Evolutionary conservation across 2,329 filamentous ascomycete genomes (phyloP), one percentile per base, ranked within the genome.

Genomic region (Kalmusia sp.): DNA sequence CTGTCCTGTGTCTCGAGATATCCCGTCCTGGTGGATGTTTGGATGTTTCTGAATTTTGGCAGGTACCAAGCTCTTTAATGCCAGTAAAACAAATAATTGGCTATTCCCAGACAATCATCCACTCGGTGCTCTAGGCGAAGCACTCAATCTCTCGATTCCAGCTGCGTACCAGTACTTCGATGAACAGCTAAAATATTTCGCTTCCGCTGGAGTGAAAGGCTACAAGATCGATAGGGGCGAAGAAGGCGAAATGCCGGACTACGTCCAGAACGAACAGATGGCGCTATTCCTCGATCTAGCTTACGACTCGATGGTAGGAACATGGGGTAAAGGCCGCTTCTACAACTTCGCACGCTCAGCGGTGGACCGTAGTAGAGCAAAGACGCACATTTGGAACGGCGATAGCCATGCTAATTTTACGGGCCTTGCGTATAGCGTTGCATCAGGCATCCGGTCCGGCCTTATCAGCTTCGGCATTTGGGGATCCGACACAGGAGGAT

Each of bases 211-310:
- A 11, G 68, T 74, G 8, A 69, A 67, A 35, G 73, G 73, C 6
- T 76, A 71, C 52, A 76, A 75, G 52, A 75, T 76, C 48, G 72
- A 76, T 37, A 65, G 72, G 22, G 72, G 73, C 21, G 73, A 76
- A 43, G 73, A 76, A 59, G 63, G 58, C n/a, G 73, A 75, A 54
- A 73, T 74, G 71, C 73, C 73, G 1, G 70, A 64, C 6, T 69
- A 61, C 37, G 66, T 68, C 40, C 73, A 76, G 45, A 76, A 76
- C 51, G 61, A 67, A 22, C 73, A 76, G 50, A 68, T 63, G 53
- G 51, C 59, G 1, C 64, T 73, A 2, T 75, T 74, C 51, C 52
- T 68, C 15, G 51, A 68, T 33, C 57, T 76, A 5, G 70, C 67
- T 41, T 66, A 72, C 52, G 64, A 72, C 24, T 64, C 57, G 33